Evolutionary conservation across 495 filamentous ascomycete genomes (phyloP), one percentile per base, ranked within the genome.

Genomic region (Aspergillus egyptiacus): DNA sequence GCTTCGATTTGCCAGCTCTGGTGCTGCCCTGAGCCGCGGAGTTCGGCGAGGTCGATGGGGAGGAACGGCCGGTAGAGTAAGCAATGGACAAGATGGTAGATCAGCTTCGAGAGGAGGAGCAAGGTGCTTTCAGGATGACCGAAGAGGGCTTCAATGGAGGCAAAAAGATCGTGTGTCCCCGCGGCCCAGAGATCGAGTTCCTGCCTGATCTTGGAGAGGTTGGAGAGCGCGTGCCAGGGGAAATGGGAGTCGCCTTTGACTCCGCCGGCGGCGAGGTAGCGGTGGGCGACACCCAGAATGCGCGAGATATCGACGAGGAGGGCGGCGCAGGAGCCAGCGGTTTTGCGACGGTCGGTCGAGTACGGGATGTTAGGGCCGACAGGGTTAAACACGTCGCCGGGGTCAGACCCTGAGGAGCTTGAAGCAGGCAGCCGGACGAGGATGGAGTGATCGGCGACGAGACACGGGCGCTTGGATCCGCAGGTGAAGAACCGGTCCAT

Each of bases 1-100:
- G 87, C 85, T 56, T 89, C 86, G 42, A 91, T 91, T 63, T 91
- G 87, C 88, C 88, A 94, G 27, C 85, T 89, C 60, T 91, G 87
- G 53, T 94, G 86, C 57, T 91, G 87, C 0, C 86, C 85, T 0
- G 80, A 82, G 15, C 85, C 85, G 28, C 85, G 77, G 6, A 91
- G 73, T 54, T 91, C 87, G 17, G 83, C 77, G 7, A 91, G 72
- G 66, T 91, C 86, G 32, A 94, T 85, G 2, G 88, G 87, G 11
- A 94, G 72, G 59, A 91, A 94, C 0, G 87, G 87, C 10, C 88
- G 79, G 60, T 91, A 94, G 14, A 94, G 81, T 17, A 94, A 71
- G 55, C 86, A 91, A 60, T 91, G 86, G 30, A 91, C 82, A 18
- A 91, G 71, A 58, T 94, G 88, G 55, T 90, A 91, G 32, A 91